Percentiles rank a stretch among this genome's conserved stretches.
Evolutionary conservation across 2,329 filamentous ascomycete genomes (phyloP).

Genomic region (Cercospora sp.): DNA sequence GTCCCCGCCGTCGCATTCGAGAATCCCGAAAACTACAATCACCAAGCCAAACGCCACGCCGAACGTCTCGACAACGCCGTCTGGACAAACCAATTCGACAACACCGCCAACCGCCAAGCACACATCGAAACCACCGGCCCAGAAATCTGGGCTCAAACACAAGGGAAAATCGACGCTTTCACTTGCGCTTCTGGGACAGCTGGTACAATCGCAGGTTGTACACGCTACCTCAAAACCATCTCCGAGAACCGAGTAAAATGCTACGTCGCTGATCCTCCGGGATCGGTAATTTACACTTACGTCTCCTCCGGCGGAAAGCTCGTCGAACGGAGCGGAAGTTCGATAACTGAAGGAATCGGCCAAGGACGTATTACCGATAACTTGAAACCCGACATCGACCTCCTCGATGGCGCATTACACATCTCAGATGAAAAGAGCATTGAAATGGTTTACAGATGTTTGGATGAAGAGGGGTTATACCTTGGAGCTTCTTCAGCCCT

Average conservation of each 20-base stretch:
- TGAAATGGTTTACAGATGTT: slow-evolving; percentile 93
- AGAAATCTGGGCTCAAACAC: slow-evolving; percentile 94
- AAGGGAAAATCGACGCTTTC: slow-evolving; percentile 84
- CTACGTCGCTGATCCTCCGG: slow-evolving; percentile 91
- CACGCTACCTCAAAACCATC: slow-evolving; percentile 82
- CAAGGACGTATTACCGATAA: slow-evolving; percentile 98
- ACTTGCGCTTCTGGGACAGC: slow-evolving; percentile 93
- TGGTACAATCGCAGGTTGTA: slow-evolving; percentile 85
- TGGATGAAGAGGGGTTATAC: slow-evolving; percentile 95
- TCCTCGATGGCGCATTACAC: slow-evolving; percentile 80
- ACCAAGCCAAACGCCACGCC: slow-evolving; percentile 89
- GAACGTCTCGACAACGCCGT: slow-evolving; percentile 82
- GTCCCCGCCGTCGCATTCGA: slow-evolving; percentile 95
- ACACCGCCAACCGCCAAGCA: slow-evolving; percentile 86
- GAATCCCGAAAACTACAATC: slow-evolving; percentile 95
- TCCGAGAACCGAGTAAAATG: slow-evolving; percentile 77
- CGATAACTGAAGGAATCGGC: slow-evolving; percentile 96
- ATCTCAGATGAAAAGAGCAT: slow-evolving; percentile 93
- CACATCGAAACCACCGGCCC: slow-evolving; percentile 97
- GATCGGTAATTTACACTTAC: slow-evolving; percentile 90
- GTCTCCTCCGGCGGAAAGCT: slow-evolving; percentile 82
- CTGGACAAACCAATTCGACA: slow-evolving; percentile 99
- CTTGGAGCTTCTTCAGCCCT: slow-evolving; percentile 89
- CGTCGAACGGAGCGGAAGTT: slow-evolving; percentile 76
- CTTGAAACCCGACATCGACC: slow-evolving; percentile 75